A percentile compares a stretch with the other conserved stretches of the same genome.
These are phyloP conservation scores for Pyrenophora graminea DNA, from an alignment of 2,329 filamentous ascomycete genomes.

Conservation along the genomic window DNA sequence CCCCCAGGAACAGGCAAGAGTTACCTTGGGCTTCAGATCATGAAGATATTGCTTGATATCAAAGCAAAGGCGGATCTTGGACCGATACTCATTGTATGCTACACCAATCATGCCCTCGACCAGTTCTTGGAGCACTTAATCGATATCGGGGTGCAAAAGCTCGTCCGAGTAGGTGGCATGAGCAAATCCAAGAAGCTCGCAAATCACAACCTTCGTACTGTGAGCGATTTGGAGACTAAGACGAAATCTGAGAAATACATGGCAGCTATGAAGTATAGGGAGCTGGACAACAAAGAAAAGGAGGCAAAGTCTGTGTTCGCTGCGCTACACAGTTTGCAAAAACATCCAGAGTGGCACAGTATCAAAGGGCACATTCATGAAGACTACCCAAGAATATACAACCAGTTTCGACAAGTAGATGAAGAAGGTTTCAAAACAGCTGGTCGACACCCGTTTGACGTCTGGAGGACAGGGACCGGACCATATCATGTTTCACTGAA, in stretches of 20 bases:
- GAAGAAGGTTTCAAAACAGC: constrained; percentile 21
- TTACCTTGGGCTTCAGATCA: constrained; percentile 63
- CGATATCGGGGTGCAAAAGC: constrained; percentile 51
- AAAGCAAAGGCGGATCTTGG: constrained; percentile 44
- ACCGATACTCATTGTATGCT: constrained; percentile 53
- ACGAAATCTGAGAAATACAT: constrained; percentile 24
- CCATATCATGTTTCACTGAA: not conserved
- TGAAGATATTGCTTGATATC: constrained; percentile 59
- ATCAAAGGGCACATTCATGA: constrained; percentile 17
- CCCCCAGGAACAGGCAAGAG: constrained; percentile 73
- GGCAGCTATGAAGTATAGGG: constrained; percentile 16
- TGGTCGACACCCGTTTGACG: constrained; percentile 32
- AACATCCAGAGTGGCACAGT: constrained; percentile 22
- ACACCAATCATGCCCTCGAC: constrained; percentile 60
- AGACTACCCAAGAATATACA: constrained; percentile 22
- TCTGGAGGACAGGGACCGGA: constrained; percentile 14
- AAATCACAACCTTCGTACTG: constrained; percentile 54
- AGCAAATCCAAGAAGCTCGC: constrained; percentile 60
- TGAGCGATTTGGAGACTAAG: constrained; percentile 22
- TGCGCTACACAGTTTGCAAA: constrained; percentile 12
- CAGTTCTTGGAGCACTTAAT: constrained; percentile 65
- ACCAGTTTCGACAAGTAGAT: constrained; percentile 23
- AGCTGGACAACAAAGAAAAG: constrained; percentile 14
- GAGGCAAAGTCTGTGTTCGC: constrained; percentile 11
- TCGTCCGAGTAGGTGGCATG: constrained; percentile 66